A percentile compares a stretch with the other conserved stretches of the same genome.
phyloP scores from a whole-genome alignment of 345 rosid genomes.

The Trapa incisa region DNA sequence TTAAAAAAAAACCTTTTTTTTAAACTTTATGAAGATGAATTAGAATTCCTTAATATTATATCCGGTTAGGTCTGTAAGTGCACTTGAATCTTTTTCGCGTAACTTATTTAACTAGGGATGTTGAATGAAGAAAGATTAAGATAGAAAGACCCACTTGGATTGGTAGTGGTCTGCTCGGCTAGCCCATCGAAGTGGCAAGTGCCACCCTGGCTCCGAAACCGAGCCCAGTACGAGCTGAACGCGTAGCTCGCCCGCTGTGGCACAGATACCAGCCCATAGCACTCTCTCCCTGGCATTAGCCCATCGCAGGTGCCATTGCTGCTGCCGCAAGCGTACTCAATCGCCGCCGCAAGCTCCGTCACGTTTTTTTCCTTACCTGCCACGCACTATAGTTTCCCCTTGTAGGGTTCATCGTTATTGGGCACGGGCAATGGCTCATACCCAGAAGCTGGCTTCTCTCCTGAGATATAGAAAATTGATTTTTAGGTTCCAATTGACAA shows the following conservation, averaged over 20 bases:
- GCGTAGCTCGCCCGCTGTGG: slow-evolving; percentile 62
- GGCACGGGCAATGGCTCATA: slow-evolving; percentile 33
- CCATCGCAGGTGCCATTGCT: slow-evolving; percentile 44
- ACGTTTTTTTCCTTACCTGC: slow-evolving; percentile 25
- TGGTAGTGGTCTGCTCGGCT: slow-evolving; percentile 37
- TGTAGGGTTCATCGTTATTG: slow-evolving; percentile 34
- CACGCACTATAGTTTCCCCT: slow-evolving; percentile 60
- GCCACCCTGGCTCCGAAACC: slow-evolving; percentile 39
- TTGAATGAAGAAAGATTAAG: not conserved
- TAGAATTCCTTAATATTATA: too few species aligned
- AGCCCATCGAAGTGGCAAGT: slow-evolving; percentile 65
- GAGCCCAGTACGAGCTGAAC: slow-evolving; percentile 66
- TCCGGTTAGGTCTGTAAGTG: too few species aligned
- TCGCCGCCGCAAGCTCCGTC: slow-evolving; percentile 25
- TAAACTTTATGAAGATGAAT: too few species aligned
- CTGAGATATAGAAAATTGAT: slow-evolving; percentile 7
- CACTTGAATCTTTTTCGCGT: too few species aligned
- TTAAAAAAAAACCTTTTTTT: too few species aligned
- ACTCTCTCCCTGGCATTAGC: slow-evolving; percentile 40
- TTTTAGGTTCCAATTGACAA: too few species aligned
- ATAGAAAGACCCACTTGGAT: slow-evolving; percentile 54
- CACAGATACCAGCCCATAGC: slow-evolving; percentile 41
- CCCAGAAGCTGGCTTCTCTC: slow-evolving; percentile 16
- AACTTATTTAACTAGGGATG: too few species aligned
- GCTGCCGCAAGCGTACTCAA: slow-evolving; percentile 31